These are phyloP conservation scores for Penicillium waksmanii DNA, from an alignment of 495 filamentous ascomycete genomes.

Conservation along the genomic window DNA sequence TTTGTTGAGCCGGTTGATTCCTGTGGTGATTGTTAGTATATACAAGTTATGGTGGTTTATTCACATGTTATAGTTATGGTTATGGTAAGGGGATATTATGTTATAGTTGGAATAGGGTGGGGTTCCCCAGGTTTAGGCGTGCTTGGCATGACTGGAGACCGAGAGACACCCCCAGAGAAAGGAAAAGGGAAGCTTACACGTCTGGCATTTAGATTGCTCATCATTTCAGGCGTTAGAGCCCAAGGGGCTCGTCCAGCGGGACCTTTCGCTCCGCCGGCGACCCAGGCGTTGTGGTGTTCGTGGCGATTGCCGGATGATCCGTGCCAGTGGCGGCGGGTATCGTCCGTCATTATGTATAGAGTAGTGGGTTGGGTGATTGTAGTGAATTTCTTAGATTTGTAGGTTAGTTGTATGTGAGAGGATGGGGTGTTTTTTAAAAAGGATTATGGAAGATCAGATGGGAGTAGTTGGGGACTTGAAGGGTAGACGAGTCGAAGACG, in stretches of 20 bases:
- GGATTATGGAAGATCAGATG: not conserved
- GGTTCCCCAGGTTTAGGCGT: no score
- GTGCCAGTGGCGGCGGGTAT: slow-evolving; percentile 44
- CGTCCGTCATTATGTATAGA: slow-evolving; percentile 25
- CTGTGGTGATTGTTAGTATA: slow-evolving; percentile 14
- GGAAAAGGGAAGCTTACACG: slow-evolving; percentile 20
- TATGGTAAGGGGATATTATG: no score
- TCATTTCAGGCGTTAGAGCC: slow-evolving; percentile 29
- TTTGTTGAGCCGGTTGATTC: slow-evolving; percentile 30
- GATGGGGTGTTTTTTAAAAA: not conserved
- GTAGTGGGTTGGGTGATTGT: slow-evolving; percentile 15
- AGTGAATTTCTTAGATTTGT: not conserved
- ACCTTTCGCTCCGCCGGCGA: slow-evolving; percentile 39
- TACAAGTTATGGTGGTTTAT: not conserved
- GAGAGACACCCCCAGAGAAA: not conserved
- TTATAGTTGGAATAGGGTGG: no score
- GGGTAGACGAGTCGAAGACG: not conserved
- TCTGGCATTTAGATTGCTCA: slow-evolving; percentile 13
- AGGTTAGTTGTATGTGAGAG: not conserved
- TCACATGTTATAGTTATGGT: no score
- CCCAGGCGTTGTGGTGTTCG: slow-evolving; percentile 51
- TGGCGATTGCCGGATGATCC: slow-evolving; percentile 43
- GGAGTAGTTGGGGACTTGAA: no score
- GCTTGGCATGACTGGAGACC: no score
- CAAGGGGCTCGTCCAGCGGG: slow-evolving; percentile 30